Evolutionary conservation across 768 basidiomycete species (phyloP), one percentile per base, ranked within the genome.

Genomic region (Lactarius deliciosus): DNA sequence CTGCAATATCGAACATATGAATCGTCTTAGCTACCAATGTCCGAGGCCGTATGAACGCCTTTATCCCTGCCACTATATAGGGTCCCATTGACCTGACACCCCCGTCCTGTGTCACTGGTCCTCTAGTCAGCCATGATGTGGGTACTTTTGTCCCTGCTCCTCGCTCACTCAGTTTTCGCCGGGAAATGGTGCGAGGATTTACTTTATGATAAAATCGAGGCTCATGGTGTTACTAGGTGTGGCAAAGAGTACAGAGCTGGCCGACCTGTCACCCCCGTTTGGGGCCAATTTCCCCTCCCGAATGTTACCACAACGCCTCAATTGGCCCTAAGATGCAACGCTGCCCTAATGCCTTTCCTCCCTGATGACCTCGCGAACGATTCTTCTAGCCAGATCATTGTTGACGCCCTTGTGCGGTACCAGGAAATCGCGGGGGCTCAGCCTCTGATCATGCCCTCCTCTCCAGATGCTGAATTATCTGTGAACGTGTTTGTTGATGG

Each of bases 261-360:
- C 30, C 74, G 80, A 61, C 76, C 79, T 2, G 73, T 80, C 6
- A 76, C 81, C 18, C 78, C 78, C 1, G 81, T 83, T 0, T 82
- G 80, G 0, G 82, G 83, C 2, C 75, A 79, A 61, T 85, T 84
- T 64, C 74, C 75, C 8, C 60, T 77, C 1, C 80, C 81, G 2
- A 68, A 72, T 0, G 61, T 66, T 4, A 81, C 80, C 5, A n/a
- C 72, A 3, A 68, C 69, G 8, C 79, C 83, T 10, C 75, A 83
- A 15, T 74, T 84, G 1, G 79, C 79, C 0, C 77, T 85, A 54
- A 79, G 81, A 56, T 85, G 83, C 67, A 75, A 79, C 1, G 82
- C 83, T 2, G 79, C 73, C 5, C 76, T 83, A 55, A 77, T 78
- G 43, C 83, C 83, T 2, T 85, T 82, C 73, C 77, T 84, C 2